These are phyloP conservation scores for Ochetophila trinervis DNA, from an alignment of 306 rosid species.

Conservation along the genomic window DNA sequence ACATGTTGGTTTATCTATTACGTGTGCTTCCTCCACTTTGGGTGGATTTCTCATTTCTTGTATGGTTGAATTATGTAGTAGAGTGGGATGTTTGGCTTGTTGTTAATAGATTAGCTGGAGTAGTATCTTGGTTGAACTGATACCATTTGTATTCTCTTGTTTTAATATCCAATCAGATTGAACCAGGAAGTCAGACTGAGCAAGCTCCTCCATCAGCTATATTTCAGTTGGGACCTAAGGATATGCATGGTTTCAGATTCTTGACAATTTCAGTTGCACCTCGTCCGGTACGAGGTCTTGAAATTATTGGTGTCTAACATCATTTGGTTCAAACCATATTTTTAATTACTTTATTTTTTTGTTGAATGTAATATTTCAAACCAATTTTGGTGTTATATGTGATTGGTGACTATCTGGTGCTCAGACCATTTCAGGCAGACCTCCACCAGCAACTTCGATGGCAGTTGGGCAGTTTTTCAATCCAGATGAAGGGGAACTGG, in stretches of 20 bases:
- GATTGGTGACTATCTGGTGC: conserved; percentile 40
- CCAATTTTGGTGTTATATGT: conserved; percentile 17
- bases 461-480: conserved; percentile 98
- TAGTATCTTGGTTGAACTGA: conserved; percentile 19
- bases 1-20: conserved; percentile 9
- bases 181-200: conserved; percentile 98
- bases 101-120: conserved; percentile 19
- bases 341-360: neutral
- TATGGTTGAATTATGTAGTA: conserved; percentile 15
- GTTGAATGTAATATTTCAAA: conserved; percentile 12
- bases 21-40: conserved; percentile 11
- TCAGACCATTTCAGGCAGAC: conserved; percentile 98
- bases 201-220: conserved; percentile 95
- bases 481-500: conserved; percentile 73
- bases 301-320: neutral
- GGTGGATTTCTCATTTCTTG: conserved; percentile 16
- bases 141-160: conserved; percentile 25
- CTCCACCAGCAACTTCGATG: conserved; percentile 98
- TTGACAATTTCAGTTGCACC: conserved; percentile 98
- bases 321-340: neutral
- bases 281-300: conserved; percentile 74
- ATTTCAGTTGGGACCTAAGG: conserved; percentile 76
- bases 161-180: conserved; percentile 54
- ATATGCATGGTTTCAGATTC: conserved; percentile 87
- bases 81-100: conserved; percentile 5